Evolutionary conservation across 1,284 basidiomycete genomes (phyloP).

Genomic region (Microbotryum violaceum): DNA sequence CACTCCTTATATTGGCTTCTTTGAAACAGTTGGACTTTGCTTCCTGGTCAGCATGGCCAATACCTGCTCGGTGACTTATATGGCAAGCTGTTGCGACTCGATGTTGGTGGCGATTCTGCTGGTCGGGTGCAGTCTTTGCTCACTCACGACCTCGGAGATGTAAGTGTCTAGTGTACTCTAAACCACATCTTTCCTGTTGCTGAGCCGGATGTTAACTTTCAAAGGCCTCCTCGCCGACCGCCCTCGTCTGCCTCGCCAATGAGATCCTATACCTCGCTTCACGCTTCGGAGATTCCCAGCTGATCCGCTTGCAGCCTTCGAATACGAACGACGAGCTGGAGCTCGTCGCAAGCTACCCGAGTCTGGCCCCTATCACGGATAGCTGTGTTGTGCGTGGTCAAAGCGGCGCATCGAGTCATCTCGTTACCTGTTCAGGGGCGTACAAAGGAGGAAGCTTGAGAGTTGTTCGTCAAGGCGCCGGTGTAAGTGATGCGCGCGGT

Average conservation of each 20-base stretch:
- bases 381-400: conserved; percentile 70
- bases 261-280: conserved; percentile 74
- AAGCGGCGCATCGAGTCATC: conserved; percentile 62
- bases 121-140: conserved; percentile 42
- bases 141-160: conserved; percentile 64
- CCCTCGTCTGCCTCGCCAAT: conserved; percentile 66
- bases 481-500: conserved; percentile 45
- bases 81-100: conserved; percentile 57
- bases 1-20: background rate
- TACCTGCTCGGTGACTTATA: conserved; percentile 67
- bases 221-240: conserved; percentile 66
- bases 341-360: conserved; percentile 60
- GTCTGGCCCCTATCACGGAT: conserved; percentile 82
- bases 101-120: conserved; percentile 30
- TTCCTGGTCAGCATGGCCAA: background rate
- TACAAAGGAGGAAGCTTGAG: conserved; percentile 71
- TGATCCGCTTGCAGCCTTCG: conserved; percentile 51
- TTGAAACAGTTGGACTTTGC: background rate
- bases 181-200: background rate
- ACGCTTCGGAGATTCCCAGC: conserved; percentile 69
- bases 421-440: conserved; percentile 84
- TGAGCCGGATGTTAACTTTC: conserved; percentile 2
- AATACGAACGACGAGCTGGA: conserved; percentile 46
- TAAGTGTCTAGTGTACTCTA: conserved; percentile 39
- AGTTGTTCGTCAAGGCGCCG: conserved; percentile 75